Conservation (phyloP, 176 grass and related monocot genomes). For the Carex scoparia region DNA sequence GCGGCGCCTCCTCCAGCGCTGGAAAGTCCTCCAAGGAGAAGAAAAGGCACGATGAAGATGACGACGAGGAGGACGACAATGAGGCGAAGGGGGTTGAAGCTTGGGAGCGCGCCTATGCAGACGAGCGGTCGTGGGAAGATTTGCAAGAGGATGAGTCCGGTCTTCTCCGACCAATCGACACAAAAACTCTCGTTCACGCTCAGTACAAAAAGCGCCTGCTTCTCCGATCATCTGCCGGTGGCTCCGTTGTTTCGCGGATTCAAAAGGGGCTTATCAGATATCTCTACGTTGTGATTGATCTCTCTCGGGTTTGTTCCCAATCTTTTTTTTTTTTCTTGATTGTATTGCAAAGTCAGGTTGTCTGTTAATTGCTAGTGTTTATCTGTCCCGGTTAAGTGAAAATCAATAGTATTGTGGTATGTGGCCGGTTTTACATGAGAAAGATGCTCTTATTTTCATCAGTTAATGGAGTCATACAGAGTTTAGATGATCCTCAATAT, state of each 20-base stretch:
- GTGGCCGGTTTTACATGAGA: neutral
- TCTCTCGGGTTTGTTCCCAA: conserved; percentile 58
- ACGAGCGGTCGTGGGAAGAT: conserved; percentile 95
- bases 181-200: conserved; percentile 78
- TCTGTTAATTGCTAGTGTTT: neutral
- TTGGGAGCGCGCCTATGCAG: conserved; percentile 95
- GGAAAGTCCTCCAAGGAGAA: conserved; percentile 12
- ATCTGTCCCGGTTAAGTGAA: neutral
- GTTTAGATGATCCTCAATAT: too few species aligned
- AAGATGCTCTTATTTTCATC: neutral
- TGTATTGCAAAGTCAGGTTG: neutral
- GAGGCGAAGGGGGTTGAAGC: conserved; percentile 59
- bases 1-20: neutral
- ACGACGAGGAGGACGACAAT: conserved; percentile 50
- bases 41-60: conserved; percentile 39
- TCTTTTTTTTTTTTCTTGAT: neutral
- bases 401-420: neutral
- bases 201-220: conserved; percentile 93
- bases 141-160: conserved; percentile 97
- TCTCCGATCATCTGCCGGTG: conserved; percentile 37
- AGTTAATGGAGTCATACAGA: neutral
- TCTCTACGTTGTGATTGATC: conserved; percentile 85
- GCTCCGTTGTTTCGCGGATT: conserved; percentile 43
- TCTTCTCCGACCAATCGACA: conserved; percentile 74
- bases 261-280: conserved; percentile 98